Evolutionary conservation across 1,139 yeast species (phyloP).

Genomic region (Debaryomycetaceae sp.): DNA sequence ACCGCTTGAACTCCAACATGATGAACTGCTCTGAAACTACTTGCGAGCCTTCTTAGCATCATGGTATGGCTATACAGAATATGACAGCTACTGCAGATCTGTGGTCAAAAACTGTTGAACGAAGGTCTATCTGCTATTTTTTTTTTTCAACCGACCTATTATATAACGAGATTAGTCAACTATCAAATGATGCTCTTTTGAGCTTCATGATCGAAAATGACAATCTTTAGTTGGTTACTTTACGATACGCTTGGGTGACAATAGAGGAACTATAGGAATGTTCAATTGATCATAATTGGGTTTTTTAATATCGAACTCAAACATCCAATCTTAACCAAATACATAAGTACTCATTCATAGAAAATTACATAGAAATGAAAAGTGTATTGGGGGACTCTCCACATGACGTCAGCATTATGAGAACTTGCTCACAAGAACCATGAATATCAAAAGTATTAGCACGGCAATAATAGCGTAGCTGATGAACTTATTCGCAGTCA

Average conservation of each 20-base stretch:
- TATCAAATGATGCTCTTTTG: not conserved
- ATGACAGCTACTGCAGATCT: not conserved
- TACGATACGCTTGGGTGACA: not conserved
- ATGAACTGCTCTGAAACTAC: not conserved
- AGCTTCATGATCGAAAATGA: not conserved
- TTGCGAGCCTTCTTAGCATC: not conserved
- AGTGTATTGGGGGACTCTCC: not conserved
- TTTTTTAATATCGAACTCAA: no score
- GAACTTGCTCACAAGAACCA: conserved; percentile 86
- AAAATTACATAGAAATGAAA: not conserved
- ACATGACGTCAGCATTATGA: conserved; percentile 31
- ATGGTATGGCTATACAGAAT: not conserved
- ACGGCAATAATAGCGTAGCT: conserved; percentile 95
- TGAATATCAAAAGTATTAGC: conserved; percentile 72
- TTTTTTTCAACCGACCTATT: not conserved
- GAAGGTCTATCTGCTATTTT: not conserved
- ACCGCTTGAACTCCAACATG: not conserved
- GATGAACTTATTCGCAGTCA: conserved; percentile 92
- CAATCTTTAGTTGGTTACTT: not conserved
- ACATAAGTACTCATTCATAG: not conserved
- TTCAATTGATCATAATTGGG: no score
- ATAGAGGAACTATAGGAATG: no score
- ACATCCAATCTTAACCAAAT: not conserved
- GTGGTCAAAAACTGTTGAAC: not conserved
- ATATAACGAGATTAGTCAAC: not conserved